A percentile compares a stretch with the other conserved stretches of the same genome.
Conservation (phyloP, 768 basidiomycete genomes). For the Leccinum incarnatum region DNA sequence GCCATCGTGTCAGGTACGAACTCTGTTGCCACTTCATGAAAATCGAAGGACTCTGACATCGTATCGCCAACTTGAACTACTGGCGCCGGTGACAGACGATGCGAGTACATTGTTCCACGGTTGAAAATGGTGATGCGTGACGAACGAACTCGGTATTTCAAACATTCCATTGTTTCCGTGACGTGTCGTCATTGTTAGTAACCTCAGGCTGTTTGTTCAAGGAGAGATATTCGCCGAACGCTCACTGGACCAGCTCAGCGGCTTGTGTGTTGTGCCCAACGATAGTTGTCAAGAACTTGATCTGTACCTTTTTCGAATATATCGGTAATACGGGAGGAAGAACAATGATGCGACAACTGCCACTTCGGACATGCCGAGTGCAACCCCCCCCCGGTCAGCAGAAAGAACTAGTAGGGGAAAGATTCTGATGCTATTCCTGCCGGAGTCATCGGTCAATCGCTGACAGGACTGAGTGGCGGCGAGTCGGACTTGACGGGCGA, state of each 20-base stretch:
- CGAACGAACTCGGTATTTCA: background rate
- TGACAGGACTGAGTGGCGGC: conserved; percentile 39
- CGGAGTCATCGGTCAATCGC: conserved; percentile 48
- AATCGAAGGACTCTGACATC: background rate
- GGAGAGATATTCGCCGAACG: background rate
- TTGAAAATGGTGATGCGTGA: background rate
- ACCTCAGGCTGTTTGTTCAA: background rate
- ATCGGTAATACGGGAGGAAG: background rate
- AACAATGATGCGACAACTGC: too few relatives aligned
- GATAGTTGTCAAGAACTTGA: background rate
- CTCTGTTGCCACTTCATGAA: background rate
- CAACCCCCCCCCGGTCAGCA: too few relatives aligned
- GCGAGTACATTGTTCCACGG: too few relatives aligned
- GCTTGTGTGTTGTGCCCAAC: background rate
- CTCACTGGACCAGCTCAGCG: background rate
- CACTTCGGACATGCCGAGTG: too few relatives aligned
- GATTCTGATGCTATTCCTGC: conserved; percentile 50
- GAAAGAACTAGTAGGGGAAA: too few relatives aligned
- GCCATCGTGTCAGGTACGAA: background rate
- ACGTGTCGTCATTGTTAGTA: background rate
- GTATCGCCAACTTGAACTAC: background rate
- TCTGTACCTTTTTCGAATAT: background rate
- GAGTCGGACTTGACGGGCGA: conserved; percentile 1
- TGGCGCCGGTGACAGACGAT: too few relatives aligned
- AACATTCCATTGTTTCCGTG: too few relatives aligned